Evolutionary conservation across 2,329 filamentous ascomycete genomes (phyloP).

Genomic region (Blumeria graminis): DNA sequence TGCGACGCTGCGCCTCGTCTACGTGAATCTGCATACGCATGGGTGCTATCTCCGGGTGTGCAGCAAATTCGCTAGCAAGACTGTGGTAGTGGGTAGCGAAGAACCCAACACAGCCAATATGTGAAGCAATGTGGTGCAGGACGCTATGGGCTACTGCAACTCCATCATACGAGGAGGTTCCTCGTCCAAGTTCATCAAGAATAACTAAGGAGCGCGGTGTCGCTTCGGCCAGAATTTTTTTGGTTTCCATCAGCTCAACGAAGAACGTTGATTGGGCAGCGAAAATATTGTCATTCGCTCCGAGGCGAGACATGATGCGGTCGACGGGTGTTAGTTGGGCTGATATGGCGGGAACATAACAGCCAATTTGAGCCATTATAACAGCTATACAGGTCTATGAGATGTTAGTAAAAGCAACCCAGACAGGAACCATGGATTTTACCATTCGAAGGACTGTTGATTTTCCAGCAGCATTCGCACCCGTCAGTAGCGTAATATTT

Average conservation of each 20-base stretch:
- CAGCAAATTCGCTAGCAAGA: slow-evolving; percentile 69
- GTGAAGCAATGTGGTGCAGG: slow-evolving; percentile 81
- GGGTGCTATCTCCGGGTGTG: slow-evolving; percentile 66
- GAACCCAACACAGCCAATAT: slow-evolving; percentile 84
- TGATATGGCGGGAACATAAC: slow-evolving; percentile 63
- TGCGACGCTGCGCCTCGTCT: slow-evolving; percentile 55
- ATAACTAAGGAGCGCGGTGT: slow-evolving; percentile 89
- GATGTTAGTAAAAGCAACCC: slow-evolving; percentile 5
- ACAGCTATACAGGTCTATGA: slow-evolving; percentile 70
- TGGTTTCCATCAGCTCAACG: slow-evolving; percentile 87
- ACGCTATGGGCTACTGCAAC: slow-evolving; percentile 93
- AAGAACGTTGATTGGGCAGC: slow-evolving; percentile 96
- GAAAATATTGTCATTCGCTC: slow-evolving; percentile 97
- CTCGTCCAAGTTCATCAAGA: slow-evolving; percentile 82
- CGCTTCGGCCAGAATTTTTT: slow-evolving; percentile 89
- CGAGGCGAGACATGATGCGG: slow-evolving; percentile 93
- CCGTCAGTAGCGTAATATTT: slow-evolving; percentile 79
- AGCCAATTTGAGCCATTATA: slow-evolving; percentile 93
- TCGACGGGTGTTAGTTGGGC: slow-evolving; percentile 77
- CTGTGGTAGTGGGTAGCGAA: slow-evolving; percentile 97
- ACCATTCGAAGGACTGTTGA: slow-evolving; percentile 91
- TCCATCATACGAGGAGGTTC: slow-evolving; percentile 86
- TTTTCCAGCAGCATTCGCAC: slow-evolving; percentile 92
- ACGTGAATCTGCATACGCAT: slow-evolving; percentile 90
- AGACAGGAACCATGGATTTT: slow-evolving; percentile 14